Evolutionary conservation across 441 rosid genomes (phyloP).

Genomic region (Populus hybrid): DNA sequence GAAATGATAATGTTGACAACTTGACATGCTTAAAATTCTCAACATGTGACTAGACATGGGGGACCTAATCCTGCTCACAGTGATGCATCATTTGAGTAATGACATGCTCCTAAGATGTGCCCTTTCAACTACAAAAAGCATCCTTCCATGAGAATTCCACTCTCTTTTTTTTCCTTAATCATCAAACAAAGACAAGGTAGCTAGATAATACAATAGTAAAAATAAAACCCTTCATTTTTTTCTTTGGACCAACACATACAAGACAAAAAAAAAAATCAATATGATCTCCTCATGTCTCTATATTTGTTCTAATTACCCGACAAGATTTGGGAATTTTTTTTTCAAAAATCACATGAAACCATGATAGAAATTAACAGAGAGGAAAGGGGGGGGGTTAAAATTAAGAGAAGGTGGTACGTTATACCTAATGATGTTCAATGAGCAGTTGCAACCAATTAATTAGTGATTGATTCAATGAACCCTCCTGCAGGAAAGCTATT

Average conservation of each 20-base stretch:
- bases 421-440: too few species aligned
- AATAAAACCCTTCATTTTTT: background rate
- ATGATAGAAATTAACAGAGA: background rate
- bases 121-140: background rate
- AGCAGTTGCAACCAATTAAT: background rate
- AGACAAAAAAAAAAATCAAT: background rate
- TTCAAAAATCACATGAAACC: background rate
- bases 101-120: background rate
- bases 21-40: background rate
- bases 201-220: background rate
- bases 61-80: background rate
- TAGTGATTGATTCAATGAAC: slow-evolving; percentile 24
- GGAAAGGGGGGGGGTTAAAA: background rate
- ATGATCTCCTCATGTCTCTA: background rate
- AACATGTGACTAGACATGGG: background rate
- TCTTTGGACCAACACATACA: too few species aligned
- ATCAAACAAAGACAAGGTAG: background rate
- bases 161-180: background rate
- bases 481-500: slow-evolving; percentile 12
- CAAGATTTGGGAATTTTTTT: background rate
- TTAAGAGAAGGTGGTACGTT: too few species aligned
- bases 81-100: background rate
- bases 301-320: background rate
- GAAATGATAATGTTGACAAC: background rate
- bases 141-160: background rate